Percentiles rank a stretch among this genome's conserved stretches.
Evolutionary conservation across 75 land plant genomes (phyloP).

Genomic region (Gnetum montanum): DNA sequence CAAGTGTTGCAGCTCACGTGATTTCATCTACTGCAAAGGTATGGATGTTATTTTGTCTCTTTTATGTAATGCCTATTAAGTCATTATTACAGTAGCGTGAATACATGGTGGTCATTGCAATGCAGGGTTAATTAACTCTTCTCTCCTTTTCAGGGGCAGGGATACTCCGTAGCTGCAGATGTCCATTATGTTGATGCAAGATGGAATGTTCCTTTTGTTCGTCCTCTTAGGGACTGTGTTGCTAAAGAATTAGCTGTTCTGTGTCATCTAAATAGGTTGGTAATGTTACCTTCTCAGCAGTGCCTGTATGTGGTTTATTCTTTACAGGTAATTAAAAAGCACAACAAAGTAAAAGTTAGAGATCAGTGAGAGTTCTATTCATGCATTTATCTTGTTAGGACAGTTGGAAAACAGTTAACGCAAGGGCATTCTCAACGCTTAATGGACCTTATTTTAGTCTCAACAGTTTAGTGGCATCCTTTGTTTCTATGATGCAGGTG

Average conservation of each 20-base stretch:
- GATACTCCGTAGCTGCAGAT: conserved; percentile 82
- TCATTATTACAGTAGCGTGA: too few species aligned
- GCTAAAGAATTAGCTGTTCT: conserved; percentile 62
- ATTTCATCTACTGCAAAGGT: conserved; percentile 95
- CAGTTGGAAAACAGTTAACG: conserved; percentile 55
- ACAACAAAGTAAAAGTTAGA: not conserved
- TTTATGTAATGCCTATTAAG: not conserved
- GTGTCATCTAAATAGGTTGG: conserved; percentile 67
- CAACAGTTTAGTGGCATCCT: conserved; percentile 67
- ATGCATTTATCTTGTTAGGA: conserved; percentile 12
- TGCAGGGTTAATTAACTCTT: conserved; percentile 1
- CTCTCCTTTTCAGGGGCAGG: conserved; percentile 56
- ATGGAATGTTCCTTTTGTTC: conserved; percentile 75
- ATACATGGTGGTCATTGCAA: too few species aligned
- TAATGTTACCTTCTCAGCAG: not conserved
- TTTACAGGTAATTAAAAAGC: too few species aligned
- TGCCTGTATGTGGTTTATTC: too few species aligned
- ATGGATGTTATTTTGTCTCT: not conserved
- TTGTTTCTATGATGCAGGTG: conserved; percentile 73
- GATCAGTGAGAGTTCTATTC: not conserved
- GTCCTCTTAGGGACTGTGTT: conserved; percentile 90
- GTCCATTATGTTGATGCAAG: conserved; percentile 85
- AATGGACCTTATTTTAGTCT: conserved; percentile 33
- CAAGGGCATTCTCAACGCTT: conserved; percentile 19
- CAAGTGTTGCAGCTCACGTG: conserved; percentile 74